Percentiles rank a stretch among this genome's conserved stretches.
Evolutionary conservation across 2,329 filamentous ascomycete species (phyloP).

Genomic region (Zarea fungicola): DNA sequence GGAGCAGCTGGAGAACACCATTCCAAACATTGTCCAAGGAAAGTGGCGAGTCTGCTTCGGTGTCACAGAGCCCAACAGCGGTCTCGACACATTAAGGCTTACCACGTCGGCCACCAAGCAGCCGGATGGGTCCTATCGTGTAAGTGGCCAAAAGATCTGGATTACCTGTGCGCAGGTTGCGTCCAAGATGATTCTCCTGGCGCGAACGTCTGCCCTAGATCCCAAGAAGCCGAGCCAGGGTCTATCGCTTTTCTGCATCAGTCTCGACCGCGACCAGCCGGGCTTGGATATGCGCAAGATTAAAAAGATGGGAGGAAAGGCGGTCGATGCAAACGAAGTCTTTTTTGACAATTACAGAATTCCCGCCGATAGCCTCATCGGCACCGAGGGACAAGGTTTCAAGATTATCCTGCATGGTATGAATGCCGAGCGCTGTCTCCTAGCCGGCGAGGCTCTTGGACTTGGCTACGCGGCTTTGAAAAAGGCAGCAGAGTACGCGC

Average conservation of each 20-base stretch:
- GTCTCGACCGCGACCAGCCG: slow-evolving; percentile 57
- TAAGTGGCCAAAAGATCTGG: slow-evolving; percentile 84
- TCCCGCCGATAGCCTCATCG: slow-evolving; percentile 59
- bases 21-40: slow-evolving; percentile 68
- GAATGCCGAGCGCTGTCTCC: slow-evolving; percentile 71
- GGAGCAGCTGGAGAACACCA: slow-evolving; percentile 57
- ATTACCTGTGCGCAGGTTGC: slow-evolving; percentile 82
- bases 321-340: slow-evolving; percentile 80
- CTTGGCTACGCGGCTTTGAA: slow-evolving; percentile 68
- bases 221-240: slow-evolving; percentile 67
- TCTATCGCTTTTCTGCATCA: slow-evolving; percentile 75
- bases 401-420: slow-evolving; percentile 73
- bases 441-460: slow-evolving; percentile 75
- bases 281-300: slow-evolving; percentile 65
- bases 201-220: slow-evolving; percentile 65
- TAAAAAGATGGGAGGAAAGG: slow-evolving; percentile 79
- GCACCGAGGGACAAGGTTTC: slow-evolving; percentile 71
- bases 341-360: slow-evolving; percentile 79
- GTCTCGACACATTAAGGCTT: slow-evolving; percentile 70
- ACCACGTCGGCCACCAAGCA: slow-evolving; percentile 55
- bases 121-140: slow-evolving; percentile 52
- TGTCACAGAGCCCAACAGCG: slow-evolving; percentile 76
- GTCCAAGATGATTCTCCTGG: slow-evolving; percentile 75
- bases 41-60: slow-evolving; percentile 72
- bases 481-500: slow-evolving; percentile 60